Base-by-base conservation (phyloP, 169 alveolate genomes). In the Cryptosporidium sp. region DNA sequence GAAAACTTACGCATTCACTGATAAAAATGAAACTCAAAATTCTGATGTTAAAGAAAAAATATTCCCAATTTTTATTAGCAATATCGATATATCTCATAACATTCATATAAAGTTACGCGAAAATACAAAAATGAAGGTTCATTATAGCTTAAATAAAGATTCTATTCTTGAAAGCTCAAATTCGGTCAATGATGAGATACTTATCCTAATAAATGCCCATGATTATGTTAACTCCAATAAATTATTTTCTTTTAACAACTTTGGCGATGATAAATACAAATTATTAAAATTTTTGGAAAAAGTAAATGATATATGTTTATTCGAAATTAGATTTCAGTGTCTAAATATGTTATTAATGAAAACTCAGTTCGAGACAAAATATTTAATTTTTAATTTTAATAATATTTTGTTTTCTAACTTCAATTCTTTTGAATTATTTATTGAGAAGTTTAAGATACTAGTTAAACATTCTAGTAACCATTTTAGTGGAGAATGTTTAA, bases 401-500 rank as follows among this genome's bases (percentile, higher is more conserved):
- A 12, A 12, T 12, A 55, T 55, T 55, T 55, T 6, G 14, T 55
- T n/a, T 6, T 55, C 67, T 23, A 26, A 26, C 35, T 1, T 26
- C 10, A n/a, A 21, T 26, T 21, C 41, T 75, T 39, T 50, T 73
- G n/a, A 70, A 61, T 84, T 86, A 73, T 50, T 86, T 69, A 51
- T 91, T 84, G 58, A 85, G 74, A 84, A 59, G 85, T 16, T 92
- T 85, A 39, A 86, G 80, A 71, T 86, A 43, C 16, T 59, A 51
- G 10, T 73, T 65, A 50, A 85, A 73, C 69, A 71, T 91, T 61
- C 80, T 10, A 69, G 80, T 21, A 50, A 85, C 71, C 29, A 91
- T 69, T 31, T 51, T 85, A 55, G 84, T 84, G 16, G 85, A 84
- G 84, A 91, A 91, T 52, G 85, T 74, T 33, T 91, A 61, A 85